Evolutionary conservation across 768 basidiomycete genomes (phyloP).

Genomic region (Exidia glandulosa): DNA sequence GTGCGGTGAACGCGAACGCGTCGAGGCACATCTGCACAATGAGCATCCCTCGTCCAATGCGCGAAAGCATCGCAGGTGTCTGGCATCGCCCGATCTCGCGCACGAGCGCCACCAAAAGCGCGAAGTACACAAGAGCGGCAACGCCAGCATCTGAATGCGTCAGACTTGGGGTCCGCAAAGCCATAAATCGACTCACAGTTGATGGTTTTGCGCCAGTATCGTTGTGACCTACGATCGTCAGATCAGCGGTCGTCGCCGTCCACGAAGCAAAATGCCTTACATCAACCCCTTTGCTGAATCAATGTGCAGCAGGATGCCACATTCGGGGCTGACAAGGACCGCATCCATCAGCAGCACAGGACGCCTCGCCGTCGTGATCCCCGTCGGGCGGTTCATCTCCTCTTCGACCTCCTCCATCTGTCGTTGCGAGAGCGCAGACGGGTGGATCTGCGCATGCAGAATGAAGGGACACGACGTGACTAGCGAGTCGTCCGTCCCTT

Average conservation of each 20-base stretch:
- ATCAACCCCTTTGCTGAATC: slow-evolving; percentile 58
- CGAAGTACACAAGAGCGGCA: slow-evolving; percentile 54
- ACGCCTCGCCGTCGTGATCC: slow-evolving; percentile 44
- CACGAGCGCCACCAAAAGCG: slow-evolving; percentile 53
- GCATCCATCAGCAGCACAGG: slow-evolving; percentile 52
- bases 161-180: slow-evolving; percentile 2
- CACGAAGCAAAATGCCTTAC: slow-evolving; percentile 25
- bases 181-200: slow-evolving; percentile 30
- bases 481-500: slow-evolving; percentile 30
- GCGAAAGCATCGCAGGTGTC: slow-evolving; percentile 67
- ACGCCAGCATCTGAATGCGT: slow-evolving; percentile 54
- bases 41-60: slow-evolving; percentile 77
- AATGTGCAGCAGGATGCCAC: slow-evolving; percentile 63
- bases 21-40: slow-evolving; percentile 70
- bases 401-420: slow-evolving; percentile 62
- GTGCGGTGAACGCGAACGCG: slow-evolving; percentile 75
- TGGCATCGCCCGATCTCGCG: slow-evolving; percentile 67
- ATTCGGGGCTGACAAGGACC: slow-evolving; percentile 66
- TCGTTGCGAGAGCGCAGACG: slow-evolving; percentile 36
- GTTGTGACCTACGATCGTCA: slow-evolving; percentile 30
- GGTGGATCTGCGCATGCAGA: slow-evolving; percentile 54
- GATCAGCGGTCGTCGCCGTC: too few species aligned
- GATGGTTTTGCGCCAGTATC: slow-evolving; percentile 66
- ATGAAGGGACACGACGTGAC: slow-evolving; percentile 53
- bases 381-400: slow-evolving; percentile 65